These are phyloP conservation scores for Penicillium pancosmium DNA, from an alignment of 495 filamentous ascomycete species.

Conservation along the genomic window DNA sequence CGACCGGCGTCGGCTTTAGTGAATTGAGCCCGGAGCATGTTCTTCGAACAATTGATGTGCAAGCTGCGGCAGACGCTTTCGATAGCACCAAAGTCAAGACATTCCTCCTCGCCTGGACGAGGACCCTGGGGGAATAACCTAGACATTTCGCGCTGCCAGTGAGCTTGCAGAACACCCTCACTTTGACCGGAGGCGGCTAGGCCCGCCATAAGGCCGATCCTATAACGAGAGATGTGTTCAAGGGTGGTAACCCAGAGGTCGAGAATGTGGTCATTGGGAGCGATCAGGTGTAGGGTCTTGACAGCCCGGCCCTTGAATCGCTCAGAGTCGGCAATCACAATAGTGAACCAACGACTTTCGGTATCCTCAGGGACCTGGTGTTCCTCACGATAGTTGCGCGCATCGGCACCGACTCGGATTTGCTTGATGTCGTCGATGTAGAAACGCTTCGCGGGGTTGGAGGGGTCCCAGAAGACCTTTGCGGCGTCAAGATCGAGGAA, in stretches of 20 bases:
- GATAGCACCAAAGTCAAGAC: constrained; percentile 73
- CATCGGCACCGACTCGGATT: constrained; percentile 82
- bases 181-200: constrained; percentile 71
- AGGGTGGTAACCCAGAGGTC: constrained; percentile 80
- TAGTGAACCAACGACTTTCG: constrained; percentile 80
- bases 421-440: constrained; percentile 95
- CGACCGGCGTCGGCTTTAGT: constrained; percentile 65
- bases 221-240: constrained; percentile 75
- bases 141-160: constrained; percentile 88
- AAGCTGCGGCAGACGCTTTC: constrained; percentile 82
- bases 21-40: constrained; percentile 76
- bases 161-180: constrained; percentile 75
- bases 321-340: constrained; percentile 74
- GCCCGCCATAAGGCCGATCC: constrained; percentile 86
- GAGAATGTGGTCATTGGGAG: constrained; percentile 67
- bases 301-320: constrained; percentile 66
- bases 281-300: constrained; percentile 84
- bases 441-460: constrained; percentile 76
- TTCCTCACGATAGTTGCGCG: constrained; percentile 86
- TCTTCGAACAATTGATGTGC: constrained; percentile 83
- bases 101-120: constrained; percentile 62
- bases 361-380: constrained; percentile 63
- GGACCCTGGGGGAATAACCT: constrained; percentile 59
- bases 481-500: constrained; percentile 77
- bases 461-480: constrained; percentile 85